Evolutionary conservation across 352 stramenopile genomes (phyloP), one percentile per base, ranked within the genome.

Genomic region (Phytopythium kandeliae): DNA sequence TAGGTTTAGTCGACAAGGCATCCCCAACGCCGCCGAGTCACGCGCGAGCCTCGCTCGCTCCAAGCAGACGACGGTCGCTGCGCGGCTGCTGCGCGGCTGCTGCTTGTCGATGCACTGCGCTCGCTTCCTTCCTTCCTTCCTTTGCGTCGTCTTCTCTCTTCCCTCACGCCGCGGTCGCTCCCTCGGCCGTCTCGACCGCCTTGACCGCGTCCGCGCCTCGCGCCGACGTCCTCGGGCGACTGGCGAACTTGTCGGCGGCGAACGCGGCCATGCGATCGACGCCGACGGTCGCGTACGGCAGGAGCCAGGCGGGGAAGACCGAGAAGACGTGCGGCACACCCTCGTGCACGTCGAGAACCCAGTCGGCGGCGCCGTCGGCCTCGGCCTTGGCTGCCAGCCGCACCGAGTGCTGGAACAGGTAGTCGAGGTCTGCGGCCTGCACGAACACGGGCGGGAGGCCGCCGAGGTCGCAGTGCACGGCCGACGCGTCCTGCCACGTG

Each of bases 341-440:
- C 9, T 68, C 47, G 17, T 78, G 68, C 11, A 74, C 54, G 43
- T 80, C 64, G 7, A 85, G 21, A 41, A 73, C 64, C 70, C 70
- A 81, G 48, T 75, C 61, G 3, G 38, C 55, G 12, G 65, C 56
- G 5, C 67, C 69, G 41, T 83, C 71, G 1, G 48, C 44, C 42
- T 65, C 25, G 26, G 63, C 63, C 41, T 78, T 82, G n/a, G 54
- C 49, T 1, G 53, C 49, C 0, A 85, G 54, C n/a, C 47, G 41
- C 7, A 71, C 28, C 7, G 69, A 52, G 30, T 81, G 56, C 35
- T 69, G 50, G 49, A 70, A 69, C 21, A 85, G 44, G 37, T 64
- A 68, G 48, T 85, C 74, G 11, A 68, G 48, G 25, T 44, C 61
- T 5, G 38, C 73, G 49, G 67, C 57, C 41, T 80, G 74, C n/a